Percentiles rank a stretch among this genome's conserved stretches.
Evolutionary conservation across 2,329 filamentous ascomycete species (phyloP).

Genomic region (Aspergillus thermomutatus): DNA sequence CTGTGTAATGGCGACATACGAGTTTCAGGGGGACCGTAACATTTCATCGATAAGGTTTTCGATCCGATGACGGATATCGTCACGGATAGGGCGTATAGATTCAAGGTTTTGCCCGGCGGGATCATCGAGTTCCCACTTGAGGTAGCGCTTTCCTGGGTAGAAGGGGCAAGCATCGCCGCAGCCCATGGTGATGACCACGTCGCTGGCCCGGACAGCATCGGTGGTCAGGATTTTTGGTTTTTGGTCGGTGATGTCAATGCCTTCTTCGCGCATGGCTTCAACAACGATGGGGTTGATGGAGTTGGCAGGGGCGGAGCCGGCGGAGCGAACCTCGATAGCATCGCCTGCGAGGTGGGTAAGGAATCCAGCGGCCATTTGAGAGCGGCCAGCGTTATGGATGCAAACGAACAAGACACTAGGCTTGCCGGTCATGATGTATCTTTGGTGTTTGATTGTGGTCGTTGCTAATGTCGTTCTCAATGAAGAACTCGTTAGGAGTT

Average conservation of each 20-base stretch:
- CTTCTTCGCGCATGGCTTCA: constrained; percentile 26
- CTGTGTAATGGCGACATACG: not conserved
- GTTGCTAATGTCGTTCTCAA: not conserved
- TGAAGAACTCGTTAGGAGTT: not conserved
- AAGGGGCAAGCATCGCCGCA: constrained; percentile 25
- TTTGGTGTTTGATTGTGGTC: not conserved
- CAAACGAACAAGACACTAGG: constrained; percentile 27
- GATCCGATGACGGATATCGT: constrained; percentile 20
- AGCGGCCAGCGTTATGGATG: constrained; percentile 27
- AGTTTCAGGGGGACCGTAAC: not conserved
- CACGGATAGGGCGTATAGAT: constrained; percentile 18
- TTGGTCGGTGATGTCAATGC: constrained; percentile 20
- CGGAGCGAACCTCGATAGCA: constrained; percentile 21
- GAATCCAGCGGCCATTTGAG: constrained; percentile 23
- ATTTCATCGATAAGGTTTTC: constrained; percentile 17
- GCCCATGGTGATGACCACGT: constrained; percentile 28
- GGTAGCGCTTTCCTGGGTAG: constrained; percentile 25
- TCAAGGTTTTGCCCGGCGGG: constrained; percentile 23
- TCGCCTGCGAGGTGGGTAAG: constrained; percentile 12
- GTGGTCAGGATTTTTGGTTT: constrained; percentile 24
- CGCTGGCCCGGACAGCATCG: constrained; percentile 20
- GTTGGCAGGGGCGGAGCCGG: constrained; percentile 24
- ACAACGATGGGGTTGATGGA: constrained; percentile 23
- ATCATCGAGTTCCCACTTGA: constrained; percentile 25
- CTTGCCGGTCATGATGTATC: constrained; percentile 23